Percentiles rank a stretch among this genome's conserved stretches.
phyloP scores from a whole-genome alignment of 2,329 filamentous ascomycete genomes.

The Fusarium mexicanum region DNA sequence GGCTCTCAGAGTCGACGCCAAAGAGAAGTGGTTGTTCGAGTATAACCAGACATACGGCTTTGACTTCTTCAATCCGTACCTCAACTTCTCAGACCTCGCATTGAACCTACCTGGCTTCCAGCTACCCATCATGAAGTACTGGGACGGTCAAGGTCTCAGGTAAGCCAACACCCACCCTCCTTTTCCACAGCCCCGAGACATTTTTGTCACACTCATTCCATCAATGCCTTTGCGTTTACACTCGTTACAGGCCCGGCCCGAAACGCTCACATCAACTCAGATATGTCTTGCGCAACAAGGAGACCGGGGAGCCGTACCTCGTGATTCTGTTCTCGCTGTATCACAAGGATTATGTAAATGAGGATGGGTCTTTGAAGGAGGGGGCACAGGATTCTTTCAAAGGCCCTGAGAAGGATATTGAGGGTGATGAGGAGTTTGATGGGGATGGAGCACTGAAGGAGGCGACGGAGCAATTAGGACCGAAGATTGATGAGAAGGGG shows the following conservation, averaged over 20 bases:
- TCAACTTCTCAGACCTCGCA: slow-evolving; percentile 82
- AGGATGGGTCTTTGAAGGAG: slow-evolving; percentile 64
- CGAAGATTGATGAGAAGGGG: slow-evolving; percentile 33
- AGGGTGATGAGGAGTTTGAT: slow-evolving; percentile 42
- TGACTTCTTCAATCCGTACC: slow-evolving; percentile 89
- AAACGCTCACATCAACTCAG: slow-evolving; percentile 85
- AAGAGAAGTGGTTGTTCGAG: slow-evolving; percentile 64
- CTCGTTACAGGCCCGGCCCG: slow-evolving; percentile 42
- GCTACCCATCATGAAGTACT: slow-evolving; percentile 78
- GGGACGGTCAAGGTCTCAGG: slow-evolving; percentile 82
- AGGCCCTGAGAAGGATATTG: not conserved
- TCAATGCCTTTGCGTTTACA: slow-evolving; percentile 36
- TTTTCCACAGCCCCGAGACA: not conserved
- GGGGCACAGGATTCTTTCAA: slow-evolving; percentile 47
- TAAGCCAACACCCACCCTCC: slow-evolving; percentile 53
- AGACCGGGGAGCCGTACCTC: slow-evolving; percentile 78
- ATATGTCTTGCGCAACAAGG: slow-evolving; percentile 88
- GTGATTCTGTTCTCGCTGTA: slow-evolving; percentile 84
- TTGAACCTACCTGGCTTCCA: slow-evolving; percentile 78
- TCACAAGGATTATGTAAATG: slow-evolving; percentile 71
- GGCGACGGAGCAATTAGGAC: slow-evolving; percentile 51
- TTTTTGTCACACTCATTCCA: slow-evolving; percentile 16
- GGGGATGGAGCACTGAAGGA: slow-evolving; percentile 51
- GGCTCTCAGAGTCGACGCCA: slow-evolving; percentile 61
- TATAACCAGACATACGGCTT: slow-evolving; percentile 62